phyloP scores from a whole-genome alignment of 2,329 filamentous ascomycete genomes.

The Elsinoe perseae region DNA sequence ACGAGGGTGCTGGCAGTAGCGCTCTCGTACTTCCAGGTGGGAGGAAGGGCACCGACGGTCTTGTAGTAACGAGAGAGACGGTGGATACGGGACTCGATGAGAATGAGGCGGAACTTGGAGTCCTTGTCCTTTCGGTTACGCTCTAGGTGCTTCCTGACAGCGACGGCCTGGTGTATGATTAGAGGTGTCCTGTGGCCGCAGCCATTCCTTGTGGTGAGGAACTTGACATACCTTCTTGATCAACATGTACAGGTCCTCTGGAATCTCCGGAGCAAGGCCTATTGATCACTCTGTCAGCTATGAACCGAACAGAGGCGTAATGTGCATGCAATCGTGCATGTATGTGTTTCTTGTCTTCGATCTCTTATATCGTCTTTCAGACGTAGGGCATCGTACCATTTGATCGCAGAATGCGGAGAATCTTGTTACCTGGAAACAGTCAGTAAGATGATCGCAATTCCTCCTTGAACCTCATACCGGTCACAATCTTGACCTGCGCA shows the following conservation, averaged over 20 bases:
- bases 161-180: constrained; percentile 60
- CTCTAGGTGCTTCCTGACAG: constrained; percentile 99
- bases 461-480: constrained; percentile 51
- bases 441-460: constrained; percentile 14
- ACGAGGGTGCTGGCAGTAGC: constrained; percentile 92
- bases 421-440: constrained; percentile 76
- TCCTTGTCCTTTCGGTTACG: constrained; percentile 99
- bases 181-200: background rate
- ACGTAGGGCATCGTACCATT: constrained; percentile 66
- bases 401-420: constrained; percentile 97
- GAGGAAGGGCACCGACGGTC: constrained; percentile 74
- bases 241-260: constrained; percentile 99
- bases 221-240: constrained; percentile 88
- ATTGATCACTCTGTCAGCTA: constrained; percentile 43
- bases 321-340: constrained; percentile 27
- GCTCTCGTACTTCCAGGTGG: constrained; percentile 98
- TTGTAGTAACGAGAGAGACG: constrained; percentile 99
- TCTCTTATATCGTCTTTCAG: constrained; percentile 32
- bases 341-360: constrained; percentile 20
- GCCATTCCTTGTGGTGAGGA: background rate
- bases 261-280: constrained; percentile 98
- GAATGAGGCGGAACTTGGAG: constrained; percentile 99
- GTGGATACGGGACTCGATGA: constrained; percentile 99
- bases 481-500: constrained; percentile 95
- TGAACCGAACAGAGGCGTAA: constrained; percentile 37